A percentile compares a stretch with the other conserved stretches of the same genome.
These are phyloP conservation scores for Paratinospora sagittata DNA, from an alignment of 164 flowering plant genomes.

Conservation along the genomic window DNA sequence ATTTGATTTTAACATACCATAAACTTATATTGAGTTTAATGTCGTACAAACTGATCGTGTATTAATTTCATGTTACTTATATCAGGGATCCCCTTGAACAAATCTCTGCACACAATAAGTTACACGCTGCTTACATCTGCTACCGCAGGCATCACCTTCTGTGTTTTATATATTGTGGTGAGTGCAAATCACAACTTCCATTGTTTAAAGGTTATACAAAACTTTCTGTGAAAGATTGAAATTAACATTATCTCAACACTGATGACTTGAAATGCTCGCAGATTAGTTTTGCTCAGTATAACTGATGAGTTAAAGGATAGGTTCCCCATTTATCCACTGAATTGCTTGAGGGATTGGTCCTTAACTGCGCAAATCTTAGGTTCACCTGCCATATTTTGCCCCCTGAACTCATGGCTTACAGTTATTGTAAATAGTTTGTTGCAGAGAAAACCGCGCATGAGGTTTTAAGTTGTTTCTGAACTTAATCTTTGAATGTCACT, in stretches of 20 bases:
- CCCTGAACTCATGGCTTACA: background rate
- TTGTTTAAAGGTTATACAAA: background rate
- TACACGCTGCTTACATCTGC: constrained; percentile 63
- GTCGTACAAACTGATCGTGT: background rate
- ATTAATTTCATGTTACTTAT: constrained; percentile 12
- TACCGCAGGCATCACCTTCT: constrained; percentile 48
- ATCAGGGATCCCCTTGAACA: constrained; percentile 61
- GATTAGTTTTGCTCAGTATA: background rate
- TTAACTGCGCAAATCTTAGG: no score
- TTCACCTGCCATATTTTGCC: background rate
- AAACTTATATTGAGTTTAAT: constrained; percentile 7
- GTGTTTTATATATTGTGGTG: constrained; percentile 54
- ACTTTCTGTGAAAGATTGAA: constrained; percentile 1
- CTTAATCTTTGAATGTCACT: no score
- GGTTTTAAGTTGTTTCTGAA: no score
- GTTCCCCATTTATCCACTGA: background rate
- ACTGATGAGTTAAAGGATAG: background rate
- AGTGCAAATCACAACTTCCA: constrained; percentile 16
- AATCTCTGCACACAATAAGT: constrained; percentile 57
- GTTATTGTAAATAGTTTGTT: background rate
- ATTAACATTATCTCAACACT: background rate
- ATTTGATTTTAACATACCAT: background rate
- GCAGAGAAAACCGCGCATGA: no score
- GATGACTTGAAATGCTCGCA: no score
- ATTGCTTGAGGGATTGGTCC: no score